Evolutionary conservation across 1,284 basidiomycete species (phyloP), one percentile per base, ranked within the genome.

Genomic region (Amylostereum areolatum): DNA sequence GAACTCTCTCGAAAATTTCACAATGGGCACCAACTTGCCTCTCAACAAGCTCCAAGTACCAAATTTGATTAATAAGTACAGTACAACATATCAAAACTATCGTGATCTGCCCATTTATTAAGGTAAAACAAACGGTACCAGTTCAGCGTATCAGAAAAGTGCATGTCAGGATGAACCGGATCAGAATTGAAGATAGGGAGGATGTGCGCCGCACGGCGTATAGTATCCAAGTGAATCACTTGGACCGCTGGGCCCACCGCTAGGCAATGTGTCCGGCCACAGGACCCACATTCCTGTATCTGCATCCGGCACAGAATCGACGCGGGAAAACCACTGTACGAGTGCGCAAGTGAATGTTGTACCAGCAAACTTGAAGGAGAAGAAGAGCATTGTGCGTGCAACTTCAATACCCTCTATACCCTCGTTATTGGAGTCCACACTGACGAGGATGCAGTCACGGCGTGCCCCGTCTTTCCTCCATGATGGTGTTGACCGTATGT

Each of bases 401-500:
- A 43, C n/a, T 5, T 28, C 25, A 24, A 43, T 43, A 7, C 41
- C 41, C 7, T 27, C 28, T 28, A 43, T 43, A 8, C n/a, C 9
- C 25, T 24, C 24, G 6, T 27, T 11, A 8, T 43, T 28, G 24
- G 25, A 24, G 41, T 28, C 12, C n/a, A 27, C 41, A 10, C 12
- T 10, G 7, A 43, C 24, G 7, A 43, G n/a, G 7, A 43, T 28
- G n/a, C n/a, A 24, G 27, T 43, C 41, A 6, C 41, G 41, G 11
- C 41, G 41, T 43, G n/a, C 41, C 10, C 12, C 12, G 6, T n/a
- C 7, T 5, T 28, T 27, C 8, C 30, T 37, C 55, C 55, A 56
- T 1, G 48, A 42, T 6, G 46, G 47, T 3, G 24, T 36, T 3
- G 50, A 30, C 1, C 55, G 50, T 6, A 56, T 56, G 27, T 18